Evolutionary conservation across 805 yeast species (phyloP).

Genomic region (Saccharomyces jurei): DNA sequence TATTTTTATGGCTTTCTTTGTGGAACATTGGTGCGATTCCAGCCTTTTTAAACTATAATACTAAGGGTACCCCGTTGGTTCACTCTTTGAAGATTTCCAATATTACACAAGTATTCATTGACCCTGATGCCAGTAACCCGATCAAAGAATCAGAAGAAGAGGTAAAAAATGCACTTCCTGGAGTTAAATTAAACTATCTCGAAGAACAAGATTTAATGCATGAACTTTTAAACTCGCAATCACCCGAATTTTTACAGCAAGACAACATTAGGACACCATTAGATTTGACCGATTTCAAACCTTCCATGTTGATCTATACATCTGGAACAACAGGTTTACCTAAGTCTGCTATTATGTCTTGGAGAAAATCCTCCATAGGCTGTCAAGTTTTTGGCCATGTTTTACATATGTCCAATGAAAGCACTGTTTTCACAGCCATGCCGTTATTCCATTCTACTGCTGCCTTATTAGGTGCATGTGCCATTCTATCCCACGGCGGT

Average conservation of each 20-base stretch:
- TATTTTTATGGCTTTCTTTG: slow-evolving; percentile 72
- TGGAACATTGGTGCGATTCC: slow-evolving; percentile 92
- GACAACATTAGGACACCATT: slow-evolving; percentile 49
- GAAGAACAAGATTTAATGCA: slow-evolving; percentile 42
- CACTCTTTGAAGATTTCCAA: slow-evolving; percentile 74
- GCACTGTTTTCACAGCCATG: slow-evolving; percentile 81
- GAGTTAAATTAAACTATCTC: slow-evolving; percentile 40
- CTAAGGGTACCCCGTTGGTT: slow-evolving; percentile 60
- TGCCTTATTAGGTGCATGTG: slow-evolving; percentile 74
- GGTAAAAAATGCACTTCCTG: slow-evolving; percentile 32
- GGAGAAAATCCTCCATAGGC: slow-evolving; percentile 78
- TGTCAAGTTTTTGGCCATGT: slow-evolving; percentile 61
- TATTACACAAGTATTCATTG: slow-evolving; percentile 59
- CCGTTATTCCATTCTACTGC: slow-evolving; percentile 95
- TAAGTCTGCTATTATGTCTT: slow-evolving; percentile 85
- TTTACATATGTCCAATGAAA: slow-evolving; percentile 45
- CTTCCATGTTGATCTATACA: slow-evolving; percentile 74
- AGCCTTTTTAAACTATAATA: slow-evolving; percentile 77
- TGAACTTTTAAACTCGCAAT: slow-evolving; percentile 33
- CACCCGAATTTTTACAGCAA: slow-evolving; percentile 46
- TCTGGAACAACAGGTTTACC: slow-evolving; percentile 95
- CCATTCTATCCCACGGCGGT: slow-evolving; percentile 59
- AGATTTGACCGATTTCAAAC: slow-evolving; percentile 46
- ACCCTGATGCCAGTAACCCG: slow-evolving; percentile 53
- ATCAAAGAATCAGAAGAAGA: slow-evolving; percentile 43